A percentile compares a stretch with the other conserved stretches of the same genome.
phyloP scores from a whole-genome alignment of 2,329 filamentous ascomycete species.

The Pseudogymnoascus pannorum region DNA sequence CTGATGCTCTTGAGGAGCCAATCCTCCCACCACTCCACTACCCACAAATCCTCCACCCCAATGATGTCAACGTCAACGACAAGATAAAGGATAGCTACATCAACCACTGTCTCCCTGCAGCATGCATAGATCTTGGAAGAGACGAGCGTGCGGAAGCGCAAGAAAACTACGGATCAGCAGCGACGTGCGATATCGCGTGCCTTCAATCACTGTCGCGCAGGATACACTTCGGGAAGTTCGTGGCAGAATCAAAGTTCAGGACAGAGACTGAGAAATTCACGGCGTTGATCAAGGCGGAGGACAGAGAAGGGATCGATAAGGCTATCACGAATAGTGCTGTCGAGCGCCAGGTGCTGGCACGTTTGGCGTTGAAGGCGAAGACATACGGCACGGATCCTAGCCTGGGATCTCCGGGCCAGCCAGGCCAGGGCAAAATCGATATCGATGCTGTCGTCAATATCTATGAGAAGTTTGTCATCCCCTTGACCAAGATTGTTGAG shows the following conservation, averaged over 20 bases:
- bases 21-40: conserved; percentile 86
- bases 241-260: conserved; percentile 90
- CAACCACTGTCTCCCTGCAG: conserved; percentile 70
- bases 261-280: conserved; percentile 77
- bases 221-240: conserved; percentile 98
- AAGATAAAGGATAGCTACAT: conserved; percentile 83
- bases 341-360: conserved; percentile 83
- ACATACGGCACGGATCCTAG: conserved; percentile 91
- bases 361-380: conserved; percentile 78
- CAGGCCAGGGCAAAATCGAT: conserved; percentile 72
- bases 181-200: conserved; percentile 82
- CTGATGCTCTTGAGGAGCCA: conserved; percentile 66
- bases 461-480: conserved; percentile 91
- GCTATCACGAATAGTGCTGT: conserved; percentile 88
- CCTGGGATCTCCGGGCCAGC: conserved; percentile 39
- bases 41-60: conserved; percentile 77
- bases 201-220: conserved; percentile 83
- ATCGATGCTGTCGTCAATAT: conserved; percentile 84
- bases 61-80: conserved; percentile 84
- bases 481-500: conserved; percentile 95
- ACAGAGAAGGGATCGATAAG: conserved; percentile 73
- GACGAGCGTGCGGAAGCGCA: conserved; percentile 75
- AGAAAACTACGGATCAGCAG: conserved; percentile 92
- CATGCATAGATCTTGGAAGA: conserved; percentile 71
- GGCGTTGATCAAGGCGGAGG: conserved; percentile 69